Evolutionary conservation across 768 basidiomycete genomes (phyloP).

Genomic region (Obba rivulosa): DNA sequence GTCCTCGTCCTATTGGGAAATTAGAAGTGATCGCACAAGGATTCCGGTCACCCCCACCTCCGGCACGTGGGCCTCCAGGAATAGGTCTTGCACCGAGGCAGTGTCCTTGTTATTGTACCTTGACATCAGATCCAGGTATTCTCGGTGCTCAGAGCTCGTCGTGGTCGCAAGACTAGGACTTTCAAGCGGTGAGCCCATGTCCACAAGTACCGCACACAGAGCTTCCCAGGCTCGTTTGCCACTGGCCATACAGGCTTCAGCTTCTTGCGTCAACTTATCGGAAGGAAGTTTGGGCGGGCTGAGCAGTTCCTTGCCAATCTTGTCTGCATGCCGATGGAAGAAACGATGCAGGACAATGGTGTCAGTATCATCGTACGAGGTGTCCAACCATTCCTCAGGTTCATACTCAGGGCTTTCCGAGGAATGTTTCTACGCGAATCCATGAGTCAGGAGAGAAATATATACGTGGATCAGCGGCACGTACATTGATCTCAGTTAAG

Average conservation of each 20-base stretch:
- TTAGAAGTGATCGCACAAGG: not conserved
- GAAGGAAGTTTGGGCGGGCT: slow-evolving; percentile 56
- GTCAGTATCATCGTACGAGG: slow-evolving; percentile 80
- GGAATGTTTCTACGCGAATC: slow-evolving; percentile 34
- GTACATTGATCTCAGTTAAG: slow-evolving; percentile 69
- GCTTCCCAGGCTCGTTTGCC: slow-evolving; percentile 85
- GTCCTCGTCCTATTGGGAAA: slow-evolving; percentile 24
- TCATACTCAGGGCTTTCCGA: slow-evolving; percentile 49
- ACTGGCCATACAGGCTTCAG: slow-evolving; percentile 48
- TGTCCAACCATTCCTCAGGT: slow-evolving; percentile 66
- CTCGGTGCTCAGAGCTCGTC: slow-evolving; percentile 48
- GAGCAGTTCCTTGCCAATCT: slow-evolving; percentile 81
- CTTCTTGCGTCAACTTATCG: slow-evolving; percentile 15
- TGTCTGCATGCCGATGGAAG: slow-evolving; percentile 80
- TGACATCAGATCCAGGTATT: slow-evolving; percentile 63
- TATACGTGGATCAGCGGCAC: slow-evolving; percentile 12
- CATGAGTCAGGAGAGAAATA: not conserved
- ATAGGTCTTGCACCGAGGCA: slow-evolving; percentile 59
- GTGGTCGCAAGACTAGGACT: slow-evolving; percentile 54
- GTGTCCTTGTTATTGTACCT: slow-evolving; percentile 57
- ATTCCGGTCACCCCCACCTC: not conserved
- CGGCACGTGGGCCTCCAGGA: slow-evolving; percentile 41
- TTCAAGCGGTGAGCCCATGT: slow-evolving; percentile 66
- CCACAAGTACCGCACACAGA: slow-evolving; percentile 73
- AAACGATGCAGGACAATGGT: slow-evolving; percentile 79